Conservation (phyloP, 2,329 filamentous ascomycete species). For the Cordyceps tenuipes region DNA sequence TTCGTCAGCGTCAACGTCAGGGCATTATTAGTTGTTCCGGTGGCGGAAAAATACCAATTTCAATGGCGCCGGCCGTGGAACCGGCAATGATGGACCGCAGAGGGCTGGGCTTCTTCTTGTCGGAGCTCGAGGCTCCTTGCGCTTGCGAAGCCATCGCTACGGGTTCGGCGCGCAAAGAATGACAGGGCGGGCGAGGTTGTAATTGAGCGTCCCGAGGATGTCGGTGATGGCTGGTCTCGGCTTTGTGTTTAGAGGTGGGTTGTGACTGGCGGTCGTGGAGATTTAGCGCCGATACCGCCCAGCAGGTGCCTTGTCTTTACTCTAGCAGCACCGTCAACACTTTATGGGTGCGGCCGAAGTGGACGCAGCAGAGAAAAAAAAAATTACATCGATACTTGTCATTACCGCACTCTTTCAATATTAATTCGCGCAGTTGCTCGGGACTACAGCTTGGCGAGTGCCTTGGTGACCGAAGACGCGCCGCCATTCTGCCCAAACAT, state of each 20-base stretch:
- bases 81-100: constrained; percentile 87
- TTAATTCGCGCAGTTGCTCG: not conserved
- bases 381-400: not conserved
- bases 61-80: constrained; percentile 85
- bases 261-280: not conserved
- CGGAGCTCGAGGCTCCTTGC: constrained; percentile 9
- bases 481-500: constrained; percentile 47
- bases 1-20: not conserved
- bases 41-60: constrained; percentile 62
- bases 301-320: not conserved
- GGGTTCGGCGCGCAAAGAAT: not conserved
- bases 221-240: not conserved
- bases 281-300: constrained; percentile 10
- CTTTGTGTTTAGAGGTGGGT: not conserved
- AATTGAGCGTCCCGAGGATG: not conserved
- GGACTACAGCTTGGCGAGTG: constrained; percentile 1
- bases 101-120: constrained; percentile 57
- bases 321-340: not conserved
- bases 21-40: not conserved
- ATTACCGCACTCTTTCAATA: not conserved
- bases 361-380: not conserved
- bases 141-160: constrained; percentile 10
- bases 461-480: constrained; percentile 29
- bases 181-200: not conserved
- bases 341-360: not conserved